Evolutionary conservation across 805 yeast species (phyloP).

Genomic region (Isabelozyma gotoi): DNA sequence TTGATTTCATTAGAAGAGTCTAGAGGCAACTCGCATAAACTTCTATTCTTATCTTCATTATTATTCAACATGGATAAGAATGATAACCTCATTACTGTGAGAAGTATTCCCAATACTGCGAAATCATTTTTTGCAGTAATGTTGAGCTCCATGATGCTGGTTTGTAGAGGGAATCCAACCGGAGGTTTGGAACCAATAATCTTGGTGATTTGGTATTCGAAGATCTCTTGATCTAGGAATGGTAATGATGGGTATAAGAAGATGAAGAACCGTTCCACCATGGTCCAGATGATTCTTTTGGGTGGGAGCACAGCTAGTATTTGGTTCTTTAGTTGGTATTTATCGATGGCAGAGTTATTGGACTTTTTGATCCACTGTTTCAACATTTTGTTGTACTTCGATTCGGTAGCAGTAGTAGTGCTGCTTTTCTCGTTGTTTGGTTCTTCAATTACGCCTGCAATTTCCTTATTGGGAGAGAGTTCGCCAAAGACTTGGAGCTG

Average conservation of each 20-base stretch:
- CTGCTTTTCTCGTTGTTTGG: too few relatives aligned
- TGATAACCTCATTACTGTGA: constrained; percentile 33
- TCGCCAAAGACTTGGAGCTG: neutral
- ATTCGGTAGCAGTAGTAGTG: too few relatives aligned
- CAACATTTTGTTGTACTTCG: neutral
- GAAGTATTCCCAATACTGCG: constrained; percentile 32
- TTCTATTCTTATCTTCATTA: constrained; percentile 19
- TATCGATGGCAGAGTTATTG: neutral
- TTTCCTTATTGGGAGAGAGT: neutral
- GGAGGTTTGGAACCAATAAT: constrained; percentile 43
- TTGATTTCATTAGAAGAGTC: neutral
- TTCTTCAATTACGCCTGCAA: too few relatives aligned
- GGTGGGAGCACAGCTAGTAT: constrained; percentile 47
- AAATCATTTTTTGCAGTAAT: constrained; percentile 32
- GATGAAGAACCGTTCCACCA: constrained; percentile 59
- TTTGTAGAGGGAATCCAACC: constrained; percentile 10
- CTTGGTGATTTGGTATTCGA: constrained; percentile 40
- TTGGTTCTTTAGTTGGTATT: constrained; percentile 30
- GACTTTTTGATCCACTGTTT: constrained; percentile 18
- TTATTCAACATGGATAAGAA: constrained; percentile 39
- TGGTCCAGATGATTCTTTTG: constrained; percentile 52
- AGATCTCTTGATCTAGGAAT: constrained; percentile 57
- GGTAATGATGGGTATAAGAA: constrained; percentile 66
- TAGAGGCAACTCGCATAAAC: neutral
- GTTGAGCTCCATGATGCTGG: constrained; percentile 13